A percentile compares a stretch with the other conserved stretches of the same genome.
phyloP scores from a whole-genome alignment of 2,329 filamentous ascomycete species.

The Colletotrichum higginsianum region DNA sequence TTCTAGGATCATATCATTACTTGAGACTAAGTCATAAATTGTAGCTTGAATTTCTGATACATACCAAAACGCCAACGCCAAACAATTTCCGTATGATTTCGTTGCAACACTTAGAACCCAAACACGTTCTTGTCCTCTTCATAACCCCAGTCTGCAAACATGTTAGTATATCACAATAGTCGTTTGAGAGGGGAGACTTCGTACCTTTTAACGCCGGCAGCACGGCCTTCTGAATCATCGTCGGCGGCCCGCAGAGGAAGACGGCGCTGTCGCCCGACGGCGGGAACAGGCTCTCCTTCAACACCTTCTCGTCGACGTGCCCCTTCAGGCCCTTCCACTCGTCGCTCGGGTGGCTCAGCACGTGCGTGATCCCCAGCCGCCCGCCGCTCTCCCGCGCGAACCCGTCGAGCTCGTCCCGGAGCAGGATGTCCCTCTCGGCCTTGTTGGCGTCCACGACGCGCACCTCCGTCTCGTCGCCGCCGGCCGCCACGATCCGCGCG shows the following conservation, averaged over 20 bases:
- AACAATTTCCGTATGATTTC: no score
- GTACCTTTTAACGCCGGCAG: constrained; percentile 60
- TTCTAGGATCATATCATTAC: neutral
- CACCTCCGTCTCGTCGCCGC: constrained; percentile 55
- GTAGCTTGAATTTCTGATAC: no score
- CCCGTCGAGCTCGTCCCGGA: constrained; percentile 58
- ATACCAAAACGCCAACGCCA: neutral
- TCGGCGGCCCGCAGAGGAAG: constrained; percentile 65
- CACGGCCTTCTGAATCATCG: constrained; percentile 66
- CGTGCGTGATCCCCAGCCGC: constrained; percentile 61
- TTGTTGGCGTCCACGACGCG: constrained; percentile 65
- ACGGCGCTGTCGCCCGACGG: constrained; percentile 58
- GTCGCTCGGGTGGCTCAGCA: constrained; percentile 60
- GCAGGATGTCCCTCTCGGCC: constrained; percentile 61
- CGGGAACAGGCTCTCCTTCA: constrained; percentile 58
- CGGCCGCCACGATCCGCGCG: constrained; percentile 54
- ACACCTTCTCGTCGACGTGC: constrained; percentile 58
- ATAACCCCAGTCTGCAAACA: constrained; percentile 56
- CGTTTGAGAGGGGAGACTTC: constrained; percentile 2
- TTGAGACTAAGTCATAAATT: neutral
- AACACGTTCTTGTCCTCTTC: constrained; percentile 61
- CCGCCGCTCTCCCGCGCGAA: constrained; percentile 55
- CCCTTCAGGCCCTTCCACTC: constrained; percentile 62
- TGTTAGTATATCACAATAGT: neutral
- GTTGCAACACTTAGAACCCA: constrained; percentile 51